Conservation (phyloP, 1,284 basidiomycete species). For the Rhodotorula glutinis region DNA sequence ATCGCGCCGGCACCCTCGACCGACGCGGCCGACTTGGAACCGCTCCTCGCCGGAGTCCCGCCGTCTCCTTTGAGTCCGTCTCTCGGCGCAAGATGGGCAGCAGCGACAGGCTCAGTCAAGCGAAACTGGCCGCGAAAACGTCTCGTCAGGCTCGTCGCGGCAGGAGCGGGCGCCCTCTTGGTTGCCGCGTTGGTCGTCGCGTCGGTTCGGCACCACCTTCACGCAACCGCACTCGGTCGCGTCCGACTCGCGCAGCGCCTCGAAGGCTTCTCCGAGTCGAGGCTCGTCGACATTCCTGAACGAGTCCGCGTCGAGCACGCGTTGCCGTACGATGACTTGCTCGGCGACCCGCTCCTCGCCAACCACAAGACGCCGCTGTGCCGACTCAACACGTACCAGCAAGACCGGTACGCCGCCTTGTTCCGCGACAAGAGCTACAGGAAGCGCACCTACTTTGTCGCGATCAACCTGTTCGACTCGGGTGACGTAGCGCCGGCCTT, state of each 20-base stretch:
- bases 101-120: too few species aligned
- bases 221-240: too few species aligned
- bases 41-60: too few species aligned
- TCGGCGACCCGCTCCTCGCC: slow-evolving; percentile 21
- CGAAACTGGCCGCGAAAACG: too few species aligned
- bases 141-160: too few species aligned
- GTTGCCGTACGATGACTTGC: slow-evolving; percentile 11
- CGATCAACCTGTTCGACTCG: slow-evolving; percentile 40
- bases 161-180: too few species aligned
- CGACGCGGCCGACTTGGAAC: too few species aligned
- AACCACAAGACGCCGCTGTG: slow-evolving; percentile 10
- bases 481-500: slow-evolving; percentile 40
- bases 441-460: slow-evolving; percentile 36
- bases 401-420: slow-evolving; percentile 26
- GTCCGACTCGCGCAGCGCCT: slow-evolving; percentile 3
- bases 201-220: too few species aligned
- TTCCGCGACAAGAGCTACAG: slow-evolving; percentile 6
- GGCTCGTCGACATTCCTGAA: slow-evolving; percentile 1
- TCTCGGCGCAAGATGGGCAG: too few species aligned
- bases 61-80: too few species aligned
- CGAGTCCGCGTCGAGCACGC: not conserved
- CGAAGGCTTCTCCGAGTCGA: slow-evolving; percentile 19
- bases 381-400: slow-evolving; percentile 18
- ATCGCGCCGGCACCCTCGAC: too few species aligned
- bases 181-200: too few species aligned